These are phyloP conservation scores for Yamadazyma ubonensis DNA, from an alignment of 805 yeast species.

Conservation along the genomic window DNA sequence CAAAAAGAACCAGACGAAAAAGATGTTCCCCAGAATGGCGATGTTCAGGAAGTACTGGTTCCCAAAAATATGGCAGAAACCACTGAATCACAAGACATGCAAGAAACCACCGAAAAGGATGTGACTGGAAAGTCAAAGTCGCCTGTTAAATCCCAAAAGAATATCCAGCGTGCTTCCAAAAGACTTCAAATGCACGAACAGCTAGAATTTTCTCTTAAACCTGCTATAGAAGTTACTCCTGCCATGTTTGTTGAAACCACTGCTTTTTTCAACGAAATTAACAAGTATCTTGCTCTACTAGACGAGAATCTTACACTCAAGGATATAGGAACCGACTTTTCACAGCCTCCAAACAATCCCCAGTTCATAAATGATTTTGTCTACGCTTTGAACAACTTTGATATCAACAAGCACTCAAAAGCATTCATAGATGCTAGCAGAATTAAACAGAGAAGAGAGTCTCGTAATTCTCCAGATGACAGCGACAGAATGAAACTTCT, in stretches of 20 bases:
- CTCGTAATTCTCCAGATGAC: constrained; percentile 1
- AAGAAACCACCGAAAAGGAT: too few relatives aligned
- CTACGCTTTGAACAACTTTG: constrained; percentile 7
- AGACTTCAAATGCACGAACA: constrained; percentile 15
- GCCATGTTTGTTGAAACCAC: constrained; percentile 15
- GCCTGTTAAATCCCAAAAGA: neutral
- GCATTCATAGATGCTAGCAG: constrained; percentile 4
- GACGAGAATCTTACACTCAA: neutral
- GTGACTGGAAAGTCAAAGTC: constrained; percentile 13
- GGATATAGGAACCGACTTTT: constrained; percentile 7
- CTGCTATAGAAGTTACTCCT: constrained; percentile 8
- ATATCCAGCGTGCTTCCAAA: constrained; percentile 16
- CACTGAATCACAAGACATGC: too few relatives aligned
- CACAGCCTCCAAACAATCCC: neutral
- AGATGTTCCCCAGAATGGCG: too few relatives aligned
- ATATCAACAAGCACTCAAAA: neutral
- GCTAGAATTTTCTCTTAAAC: constrained; percentile 6
- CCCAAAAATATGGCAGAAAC: too few relatives aligned
- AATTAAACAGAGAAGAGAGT: neutral
- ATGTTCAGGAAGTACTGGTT: too few relatives aligned
- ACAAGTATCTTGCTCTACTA: neutral
- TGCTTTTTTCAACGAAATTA: constrained; percentile 8
- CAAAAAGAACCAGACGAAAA: too few relatives aligned
- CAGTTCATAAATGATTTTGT: constrained; percentile 9
- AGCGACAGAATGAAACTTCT: constrained; percentile 28